phyloP scores from a whole-genome alignment of 2,329 filamentous ascomycete species.

The Trichoderma afroharzianum region DNA sequence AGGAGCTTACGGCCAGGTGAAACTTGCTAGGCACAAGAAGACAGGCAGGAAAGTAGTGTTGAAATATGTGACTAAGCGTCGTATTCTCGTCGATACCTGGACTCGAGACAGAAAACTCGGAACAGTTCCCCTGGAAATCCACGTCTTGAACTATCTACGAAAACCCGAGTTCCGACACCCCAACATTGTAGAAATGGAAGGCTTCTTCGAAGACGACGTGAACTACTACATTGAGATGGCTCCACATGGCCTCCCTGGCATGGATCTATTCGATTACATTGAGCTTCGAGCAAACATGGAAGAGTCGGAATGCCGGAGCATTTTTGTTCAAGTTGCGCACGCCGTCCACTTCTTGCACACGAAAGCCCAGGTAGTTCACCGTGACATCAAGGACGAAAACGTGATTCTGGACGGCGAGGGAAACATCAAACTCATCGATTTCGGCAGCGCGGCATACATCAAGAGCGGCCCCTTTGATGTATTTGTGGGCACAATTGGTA shows the following conservation, averaged over 20 bases:
- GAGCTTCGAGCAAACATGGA: constrained; percentile 96
- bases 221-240: constrained; percentile 99
- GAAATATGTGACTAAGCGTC: constrained; percentile 95
- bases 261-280: constrained; percentile 99
- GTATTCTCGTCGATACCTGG: constrained; percentile 98
- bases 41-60: constrained; percentile 82
- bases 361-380: constrained; percentile 87
- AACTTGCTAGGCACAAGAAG: constrained; percentile 82
- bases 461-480: constrained; percentile 98
- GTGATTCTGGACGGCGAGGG: constrained; percentile 94
- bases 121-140: constrained; percentile 94
- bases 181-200: constrained; percentile 70
- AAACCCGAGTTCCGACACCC: constrained; percentile 64
- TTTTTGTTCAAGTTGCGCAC: constrained; percentile 88
- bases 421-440: constrained; percentile 95
- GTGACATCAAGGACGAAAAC: constrained; percentile 99
- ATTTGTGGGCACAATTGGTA: constrained; percentile 97
- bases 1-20: constrained; percentile 96
- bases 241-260: constrained; percentile 89
- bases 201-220: constrained; percentile 72
- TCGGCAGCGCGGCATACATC: constrained; percentile 96
- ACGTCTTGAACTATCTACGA: constrained; percentile 89
- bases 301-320: constrained; percentile 86
- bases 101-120: constrained; percentile 88
- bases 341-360: constrained; percentile 90